Evolutionary conservation across 202 grass and related monocot species (phyloP), one percentile per base, ranked within the genome.

Genomic region (Schoenoplectus tabernaemontani): DNA sequence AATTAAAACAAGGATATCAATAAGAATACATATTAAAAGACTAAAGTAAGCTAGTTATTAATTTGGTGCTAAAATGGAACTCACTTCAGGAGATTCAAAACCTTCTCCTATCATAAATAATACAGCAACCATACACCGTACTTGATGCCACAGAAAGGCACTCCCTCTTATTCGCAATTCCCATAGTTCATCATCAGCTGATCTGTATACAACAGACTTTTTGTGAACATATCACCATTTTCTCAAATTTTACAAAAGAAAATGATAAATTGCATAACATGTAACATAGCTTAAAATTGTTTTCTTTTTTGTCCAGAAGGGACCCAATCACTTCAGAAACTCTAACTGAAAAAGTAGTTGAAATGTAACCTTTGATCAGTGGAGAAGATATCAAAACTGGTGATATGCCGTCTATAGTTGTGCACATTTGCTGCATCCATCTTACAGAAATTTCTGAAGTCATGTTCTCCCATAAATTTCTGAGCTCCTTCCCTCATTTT

Each of bases 141-240:
- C 91, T 92, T 98, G 95, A 86, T 98, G 95, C 95, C 95, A 98
- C 67, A 98, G 81, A 73, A 98, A 98, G 34, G 95, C 95, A 79
- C 83, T 98, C 57, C 95, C 95, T 80, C 82, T 98, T 86, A 98
- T 90, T 78, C 65, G 92, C 59, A 98, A 87, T 84, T 82, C 85
- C 84, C 86, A 98, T 28, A 98, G 78, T 72, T 98, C 95, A 83
- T 90, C 88, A 66, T 83, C 73, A 79, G 75, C 85, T 54, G 85
- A 90, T 77, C 95, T 94, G 33, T n/a, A 42, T 59, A 84, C 9
- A 82, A 34, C 9, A 16, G 4, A 53, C 32, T 30, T 4, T 16
- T 34, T 16, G 9, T 63, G 59, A 63, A 63, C 59, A 63, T 64
- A 36, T 64, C 61, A 64, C 15, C 61, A 37, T 64, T 30, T 47